phyloP scores from a whole-genome alignment of 1,284 basidiomycete genomes.

The Athelia sp. region DNA sequence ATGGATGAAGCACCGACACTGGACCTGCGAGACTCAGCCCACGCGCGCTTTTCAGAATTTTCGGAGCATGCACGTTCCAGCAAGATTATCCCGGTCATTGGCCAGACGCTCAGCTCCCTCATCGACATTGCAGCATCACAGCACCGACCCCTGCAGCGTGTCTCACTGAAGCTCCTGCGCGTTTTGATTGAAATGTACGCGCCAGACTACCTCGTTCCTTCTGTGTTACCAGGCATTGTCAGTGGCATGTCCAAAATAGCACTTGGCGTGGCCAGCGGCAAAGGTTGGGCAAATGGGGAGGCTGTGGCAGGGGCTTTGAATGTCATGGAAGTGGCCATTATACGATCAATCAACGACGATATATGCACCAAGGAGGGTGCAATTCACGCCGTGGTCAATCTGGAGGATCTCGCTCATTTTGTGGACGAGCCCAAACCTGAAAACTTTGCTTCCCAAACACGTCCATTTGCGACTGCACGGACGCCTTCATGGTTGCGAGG shows the following conservation, averaged over 20 bases:
- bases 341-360: constrained; percentile 58
- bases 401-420: constrained; percentile 54
- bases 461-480: constrained; percentile 41
- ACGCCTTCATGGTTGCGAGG: constrained; percentile 57
- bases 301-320: constrained; percentile 55
- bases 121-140: constrained; percentile 52
- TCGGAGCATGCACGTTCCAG: constrained; percentile 39
- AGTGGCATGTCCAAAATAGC: constrained; percentile 71
- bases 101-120: constrained; percentile 76
- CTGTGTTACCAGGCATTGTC: constrained; percentile 78
- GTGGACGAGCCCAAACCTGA: constrained; percentile 13
- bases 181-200: constrained; percentile 60
- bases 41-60: constrained; percentile 37
- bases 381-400: constrained; percentile 44
- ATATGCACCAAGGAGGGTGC: constrained; percentile 61
- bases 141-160: constrained; percentile 55
- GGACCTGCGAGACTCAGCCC: constrained; percentile 17
- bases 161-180: constrained; percentile 57
- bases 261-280: constrained; percentile 44
- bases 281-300: constrained; percentile 62
- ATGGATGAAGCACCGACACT: constrained; percentile 30
- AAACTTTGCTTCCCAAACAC: constrained; percentile 10
- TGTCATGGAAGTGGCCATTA: constrained; percentile 51
- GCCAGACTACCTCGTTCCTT: constrained; percentile 56
- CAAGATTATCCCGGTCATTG: constrained; percentile 72